phyloP scores from a whole-genome alignment of 1,139 yeast genomes.

The Maudiozyma humilis region DNA sequence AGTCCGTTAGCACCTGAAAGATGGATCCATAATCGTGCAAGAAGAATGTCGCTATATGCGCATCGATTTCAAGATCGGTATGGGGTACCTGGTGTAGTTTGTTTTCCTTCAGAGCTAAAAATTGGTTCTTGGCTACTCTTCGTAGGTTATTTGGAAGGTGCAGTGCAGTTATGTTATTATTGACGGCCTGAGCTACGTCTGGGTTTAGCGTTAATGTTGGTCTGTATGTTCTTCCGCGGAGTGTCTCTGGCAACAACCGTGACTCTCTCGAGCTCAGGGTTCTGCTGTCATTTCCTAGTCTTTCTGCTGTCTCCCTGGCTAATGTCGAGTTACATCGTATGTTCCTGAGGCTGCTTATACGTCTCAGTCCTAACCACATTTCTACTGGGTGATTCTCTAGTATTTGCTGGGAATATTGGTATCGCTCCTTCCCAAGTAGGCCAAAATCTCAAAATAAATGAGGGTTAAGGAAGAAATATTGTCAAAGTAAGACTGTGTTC shows the following conservation, averaged over 20 bases:
- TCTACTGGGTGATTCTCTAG: no score
- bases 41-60: constrained; percentile 77
- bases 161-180: constrained; percentile 48
- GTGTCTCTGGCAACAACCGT: constrained; percentile 31
- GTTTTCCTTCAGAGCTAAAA: constrained; percentile 41
- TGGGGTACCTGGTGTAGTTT: constrained; percentile 47
- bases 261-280: constrained; percentile 20
- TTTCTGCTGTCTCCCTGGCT: constrained; percentile 7
- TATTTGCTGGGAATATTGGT: neutral
- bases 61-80: constrained; percentile 60
- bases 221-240: constrained; percentile 28
- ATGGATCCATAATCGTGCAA: constrained; percentile 75
- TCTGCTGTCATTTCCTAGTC: constrained; percentile 22
- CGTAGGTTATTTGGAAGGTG: constrained; percentile 51
- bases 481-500: no score
- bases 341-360: neutral
- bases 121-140: constrained; percentile 46
- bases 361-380: constrained; percentile 11
- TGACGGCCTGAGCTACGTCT: constrained; percentile 46
- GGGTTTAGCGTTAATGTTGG: constrained; percentile 41
- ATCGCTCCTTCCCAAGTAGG: neutral
- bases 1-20: constrained; percentile 58
- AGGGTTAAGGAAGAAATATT: no score
- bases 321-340: neutral
- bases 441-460: no score